Percentiles rank a stretch among this genome's conserved stretches.
phyloP scores from a whole-genome alignment of 306 rosid species.

The Neltuma alba region DNA sequence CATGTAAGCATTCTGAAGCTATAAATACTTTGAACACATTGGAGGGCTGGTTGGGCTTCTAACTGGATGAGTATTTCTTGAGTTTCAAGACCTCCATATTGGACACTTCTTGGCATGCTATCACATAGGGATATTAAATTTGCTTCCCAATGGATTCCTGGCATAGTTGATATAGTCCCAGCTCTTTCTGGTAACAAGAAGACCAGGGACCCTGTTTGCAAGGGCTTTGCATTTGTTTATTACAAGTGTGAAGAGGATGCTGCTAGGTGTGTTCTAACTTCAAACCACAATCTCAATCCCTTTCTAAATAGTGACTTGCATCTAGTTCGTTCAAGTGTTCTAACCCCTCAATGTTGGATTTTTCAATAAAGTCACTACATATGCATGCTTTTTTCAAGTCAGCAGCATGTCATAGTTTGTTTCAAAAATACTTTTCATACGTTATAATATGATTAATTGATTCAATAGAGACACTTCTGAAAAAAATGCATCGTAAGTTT shows the following conservation, averaged over 20 bases:
- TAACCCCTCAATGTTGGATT: background rate
- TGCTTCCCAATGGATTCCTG: conserved; percentile 68
- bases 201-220: conserved; percentile 94
- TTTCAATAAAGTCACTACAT: background rate
- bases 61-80: too few relatives aligned
- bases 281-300: conserved; percentile 1
- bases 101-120: too few relatives aligned
- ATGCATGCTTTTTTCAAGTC: background rate
- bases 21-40: too few relatives aligned
- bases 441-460: background rate
- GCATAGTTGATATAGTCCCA: conserved; percentile 65
- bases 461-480: background rate
- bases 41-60: too few relatives aligned
- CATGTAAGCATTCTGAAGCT: too few relatives aligned
- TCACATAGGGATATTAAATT: conserved; percentile 71
- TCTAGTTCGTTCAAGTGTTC: background rate
- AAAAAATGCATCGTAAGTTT: background rate
- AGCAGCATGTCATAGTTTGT: background rate
- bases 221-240: conserved; percentile 85
- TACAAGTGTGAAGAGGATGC: conserved; percentile 71
- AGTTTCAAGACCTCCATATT: too few relatives aligned
- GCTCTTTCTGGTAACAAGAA: conserved; percentile 79
- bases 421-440: background rate
- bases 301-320: background rate
- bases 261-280: conserved; percentile 55